Conservation (phyloP, 2,329 filamentous ascomycete genomes). For the Davidsoniella virescens region DNA sequence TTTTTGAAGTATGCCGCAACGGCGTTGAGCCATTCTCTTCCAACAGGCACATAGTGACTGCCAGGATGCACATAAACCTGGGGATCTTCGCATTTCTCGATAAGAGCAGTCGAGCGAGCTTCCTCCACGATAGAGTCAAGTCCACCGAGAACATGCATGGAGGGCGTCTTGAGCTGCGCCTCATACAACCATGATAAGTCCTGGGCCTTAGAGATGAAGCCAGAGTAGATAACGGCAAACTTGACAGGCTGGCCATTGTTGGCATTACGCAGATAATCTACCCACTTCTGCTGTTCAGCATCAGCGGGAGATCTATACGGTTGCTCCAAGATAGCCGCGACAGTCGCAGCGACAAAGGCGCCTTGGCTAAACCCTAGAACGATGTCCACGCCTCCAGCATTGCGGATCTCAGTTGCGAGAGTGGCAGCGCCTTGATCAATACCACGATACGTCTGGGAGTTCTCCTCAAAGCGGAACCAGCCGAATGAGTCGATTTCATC, state of each 20-base stretch:
- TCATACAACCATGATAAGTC: slow-evolving; percentile 51
- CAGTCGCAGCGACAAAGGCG: slow-evolving; percentile 52
- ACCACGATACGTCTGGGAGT: slow-evolving; percentile 45
- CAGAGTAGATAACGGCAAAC: slow-evolving; percentile 63
- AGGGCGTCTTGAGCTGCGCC: slow-evolving; percentile 58
- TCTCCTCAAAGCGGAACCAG: slow-evolving; percentile 64
- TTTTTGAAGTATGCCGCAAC: slow-evolving; percentile 53
- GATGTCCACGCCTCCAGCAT: slow-evolving; percentile 55
- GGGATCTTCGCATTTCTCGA: slow-evolving; percentile 44
- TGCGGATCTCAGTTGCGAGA: slow-evolving; percentile 44
- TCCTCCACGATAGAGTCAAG: slow-evolving; percentile 84
- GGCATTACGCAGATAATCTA: slow-evolving; percentile 28
- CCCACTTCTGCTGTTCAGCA: slow-evolving; percentile 25
- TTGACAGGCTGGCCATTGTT: slow-evolving; percentile 35
- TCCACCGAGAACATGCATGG: slow-evolving; percentile 67
- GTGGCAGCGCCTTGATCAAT: slow-evolving; percentile 50
- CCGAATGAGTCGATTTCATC: slow-evolving; percentile 49
- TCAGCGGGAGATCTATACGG: slow-evolving; percentile 18
- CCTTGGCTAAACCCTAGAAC: slow-evolving; percentile 76
- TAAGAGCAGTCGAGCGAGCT: slow-evolving; percentile 46
- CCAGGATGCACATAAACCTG: slow-evolving; percentile 58
- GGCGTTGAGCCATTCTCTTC: slow-evolving; percentile 64
- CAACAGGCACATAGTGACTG: slow-evolving; percentile 75
- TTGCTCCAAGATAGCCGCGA: slow-evolving; percentile 56
- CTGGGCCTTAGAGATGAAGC: slow-evolving; percentile 50